Evolutionary conservation across 2,329 filamentous ascomycete species (phyloP), one percentile per base, ranked within the genome.

Genomic region (Sporothrix globosa): DNA sequence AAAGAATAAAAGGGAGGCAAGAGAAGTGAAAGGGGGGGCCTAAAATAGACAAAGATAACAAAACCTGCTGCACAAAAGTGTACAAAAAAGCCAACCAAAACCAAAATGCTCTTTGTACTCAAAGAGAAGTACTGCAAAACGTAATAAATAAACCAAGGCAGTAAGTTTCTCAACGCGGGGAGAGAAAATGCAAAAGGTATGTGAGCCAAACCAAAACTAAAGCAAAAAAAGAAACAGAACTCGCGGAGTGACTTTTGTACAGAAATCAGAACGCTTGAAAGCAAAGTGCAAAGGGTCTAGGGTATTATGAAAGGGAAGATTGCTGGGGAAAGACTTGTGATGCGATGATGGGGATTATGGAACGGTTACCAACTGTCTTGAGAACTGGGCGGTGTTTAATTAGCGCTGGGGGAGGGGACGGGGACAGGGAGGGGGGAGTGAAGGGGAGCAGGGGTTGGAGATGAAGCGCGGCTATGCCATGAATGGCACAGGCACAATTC

Each of bases 401-500:
- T 61, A 63, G 21, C 44, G 21, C n/a, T 63, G 21, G n/a, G 21
- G 10, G 34, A 13, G 17, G 14, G 58, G 39, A 4, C 27, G 17
- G n/a, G 50, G 50, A 27, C 11, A 10, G 30, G 9, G 14, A 46
- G 14, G 14, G 4, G 41, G 41, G n/a, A 63, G 13, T 46, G 30
- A 19, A 2, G 27, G 24, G 7, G 6, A 60, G 10, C 11, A 17
- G 14, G 14, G 41, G 41, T 13, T 17, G 14, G 14, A 17, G 30
- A 19, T 2, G 27, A 24, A 34, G 21, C 10, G n/a, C 17, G 44
- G n/a, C 52, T 56, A 73, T 70, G 71, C 69, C 50, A 61, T 65
- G 39, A 73, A 72, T 3, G 68, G 68, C 48, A 63, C 41, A 13
- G 70, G 65, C 24, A 53, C 48, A 44, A 70, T 9, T 2, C 67